Conservation (phyloP, 129 eudicot species). For the Gnaphalium uliginosum region DNA sequence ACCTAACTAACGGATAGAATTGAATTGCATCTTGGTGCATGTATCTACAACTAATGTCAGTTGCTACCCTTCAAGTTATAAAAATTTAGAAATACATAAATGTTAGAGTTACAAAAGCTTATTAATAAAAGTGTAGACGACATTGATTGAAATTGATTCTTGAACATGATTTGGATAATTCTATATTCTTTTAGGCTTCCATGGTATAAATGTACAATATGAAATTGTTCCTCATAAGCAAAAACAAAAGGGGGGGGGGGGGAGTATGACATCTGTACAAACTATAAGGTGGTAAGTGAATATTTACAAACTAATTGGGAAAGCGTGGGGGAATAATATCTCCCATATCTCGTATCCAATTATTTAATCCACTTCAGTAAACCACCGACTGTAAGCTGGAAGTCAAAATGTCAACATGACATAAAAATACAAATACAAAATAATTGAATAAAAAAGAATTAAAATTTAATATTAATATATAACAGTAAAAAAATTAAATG, state of each 20-base stretch:
- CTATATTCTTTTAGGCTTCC: no score
- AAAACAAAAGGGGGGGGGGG: background rate
- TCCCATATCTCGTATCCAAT: conserved; percentile 16
- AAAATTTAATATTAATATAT: no score
- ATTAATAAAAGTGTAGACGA: no score
- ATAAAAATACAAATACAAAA: background rate
- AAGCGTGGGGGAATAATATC: conserved; percentile 37
- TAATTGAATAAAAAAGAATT: no score
- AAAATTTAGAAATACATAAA: background rate
- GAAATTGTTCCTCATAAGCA: background rate
- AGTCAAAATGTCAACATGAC: conserved; percentile 18
- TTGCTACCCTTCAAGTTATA: background rate
- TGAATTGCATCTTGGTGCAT: background rate
- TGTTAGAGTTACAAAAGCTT: no score
- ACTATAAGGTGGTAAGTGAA: background rate
- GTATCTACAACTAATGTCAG: background rate
- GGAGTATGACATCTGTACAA: background rate
- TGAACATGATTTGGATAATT: background rate
- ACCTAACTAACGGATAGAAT: background rate
- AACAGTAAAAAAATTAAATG: no score
- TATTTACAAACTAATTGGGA: background rate
- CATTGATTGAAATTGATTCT: background rate
- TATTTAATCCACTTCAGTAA: background rate
- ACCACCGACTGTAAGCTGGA: conserved; percentile 18
- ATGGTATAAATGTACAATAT: no score